Evolutionary conservation across 306 rosid genomes (phyloP).

Genomic region (Casuarina glauca): DNA sequence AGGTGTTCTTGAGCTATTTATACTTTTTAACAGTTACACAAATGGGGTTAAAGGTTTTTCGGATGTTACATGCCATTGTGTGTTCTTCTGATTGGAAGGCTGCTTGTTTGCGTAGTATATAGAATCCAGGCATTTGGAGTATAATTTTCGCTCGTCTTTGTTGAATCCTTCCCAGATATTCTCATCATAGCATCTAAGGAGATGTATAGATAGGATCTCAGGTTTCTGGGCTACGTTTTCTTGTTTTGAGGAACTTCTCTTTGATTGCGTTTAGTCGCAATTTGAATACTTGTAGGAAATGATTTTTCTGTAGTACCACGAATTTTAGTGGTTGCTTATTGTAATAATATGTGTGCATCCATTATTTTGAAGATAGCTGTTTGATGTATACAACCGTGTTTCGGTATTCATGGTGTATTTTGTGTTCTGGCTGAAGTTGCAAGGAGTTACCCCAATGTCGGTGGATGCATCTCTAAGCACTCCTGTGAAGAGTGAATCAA

Average conservation of each 20-base stretch:
- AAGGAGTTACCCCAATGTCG: conserved; percentile 46
- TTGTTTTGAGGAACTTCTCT: neutral
- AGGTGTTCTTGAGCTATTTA: too few species aligned
- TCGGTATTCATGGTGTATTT: neutral
- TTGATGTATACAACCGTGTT: neutral
- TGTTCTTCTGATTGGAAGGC: too few species aligned
- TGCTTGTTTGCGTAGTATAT: too few species aligned
- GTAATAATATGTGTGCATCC: neutral
- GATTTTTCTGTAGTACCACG: conserved; percentile 5
- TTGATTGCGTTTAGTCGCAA: neutral
- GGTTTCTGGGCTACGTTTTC: too few species aligned
- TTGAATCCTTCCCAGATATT: too few species aligned
- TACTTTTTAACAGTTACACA: too few species aligned
- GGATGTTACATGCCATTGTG: too few species aligned
- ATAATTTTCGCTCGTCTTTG: too few species aligned
- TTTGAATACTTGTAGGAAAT: conserved; percentile 8
- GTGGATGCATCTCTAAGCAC: conserved; percentile 46
- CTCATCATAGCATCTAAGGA: too few species aligned
- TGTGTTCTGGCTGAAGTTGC: conserved; percentile 34
- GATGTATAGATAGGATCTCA: too few species aligned
- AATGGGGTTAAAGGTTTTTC: too few species aligned
- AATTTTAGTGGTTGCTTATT: neutral
- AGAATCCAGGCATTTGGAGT: too few species aligned
- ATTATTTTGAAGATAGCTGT: neutral
- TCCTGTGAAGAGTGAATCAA: conserved; percentile 41